phyloP scores from a whole-genome alignment of 2,329 filamentous ascomycete genomes.

The Diaporthe longicolla region DNA sequence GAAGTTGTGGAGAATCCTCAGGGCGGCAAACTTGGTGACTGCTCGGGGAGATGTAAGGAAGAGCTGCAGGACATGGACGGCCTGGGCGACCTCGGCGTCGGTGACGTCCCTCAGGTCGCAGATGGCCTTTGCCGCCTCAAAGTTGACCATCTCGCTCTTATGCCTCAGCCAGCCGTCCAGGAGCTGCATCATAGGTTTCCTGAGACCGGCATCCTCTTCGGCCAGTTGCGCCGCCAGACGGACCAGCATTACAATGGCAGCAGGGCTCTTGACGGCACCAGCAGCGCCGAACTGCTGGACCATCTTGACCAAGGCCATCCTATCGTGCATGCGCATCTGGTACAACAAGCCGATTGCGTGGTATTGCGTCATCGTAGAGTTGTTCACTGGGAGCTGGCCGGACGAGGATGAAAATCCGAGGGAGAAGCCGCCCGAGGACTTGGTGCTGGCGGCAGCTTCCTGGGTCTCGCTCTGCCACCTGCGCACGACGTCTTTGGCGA shows the following conservation, averaged over 20 bases:
- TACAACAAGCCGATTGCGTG: constrained; percentile 97
- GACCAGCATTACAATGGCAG: constrained; percentile 92
- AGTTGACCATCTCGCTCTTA: constrained; percentile 99
- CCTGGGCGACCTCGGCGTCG: constrained; percentile 90
- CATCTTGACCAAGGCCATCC: constrained; percentile 99
- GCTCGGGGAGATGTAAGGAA: constrained; percentile 96
- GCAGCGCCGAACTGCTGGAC: constrained; percentile 97
- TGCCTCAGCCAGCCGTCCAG: constrained; percentile 97
- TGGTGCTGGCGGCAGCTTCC: constrained; percentile 91
- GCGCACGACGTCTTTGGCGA: constrained; percentile 93
- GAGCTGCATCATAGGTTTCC: constrained; percentile 97
- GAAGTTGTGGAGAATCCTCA: constrained; percentile 95
- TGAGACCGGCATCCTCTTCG: constrained; percentile 89
- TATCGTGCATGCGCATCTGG: constrained; percentile 96
- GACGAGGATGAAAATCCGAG: constrained; percentile 90
- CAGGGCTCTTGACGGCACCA: constrained; percentile 94
- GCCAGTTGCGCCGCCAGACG: constrained; percentile 93
- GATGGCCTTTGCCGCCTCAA: constrained; percentile 98
- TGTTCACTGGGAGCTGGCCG: constrained; percentile 83
- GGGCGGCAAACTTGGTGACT: constrained; percentile 97
- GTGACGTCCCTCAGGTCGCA: constrained; percentile 95
- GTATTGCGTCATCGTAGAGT: constrained; percentile 98
- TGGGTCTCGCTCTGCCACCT: constrained; percentile 99
- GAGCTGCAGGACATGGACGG: constrained; percentile 94
- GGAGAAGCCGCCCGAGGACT: constrained; percentile 90